These are phyloP conservation scores for Cymbopogon citratus DNA, from an alignment of 176 grass and related monocot species.

Conservation along the genomic window DNA sequence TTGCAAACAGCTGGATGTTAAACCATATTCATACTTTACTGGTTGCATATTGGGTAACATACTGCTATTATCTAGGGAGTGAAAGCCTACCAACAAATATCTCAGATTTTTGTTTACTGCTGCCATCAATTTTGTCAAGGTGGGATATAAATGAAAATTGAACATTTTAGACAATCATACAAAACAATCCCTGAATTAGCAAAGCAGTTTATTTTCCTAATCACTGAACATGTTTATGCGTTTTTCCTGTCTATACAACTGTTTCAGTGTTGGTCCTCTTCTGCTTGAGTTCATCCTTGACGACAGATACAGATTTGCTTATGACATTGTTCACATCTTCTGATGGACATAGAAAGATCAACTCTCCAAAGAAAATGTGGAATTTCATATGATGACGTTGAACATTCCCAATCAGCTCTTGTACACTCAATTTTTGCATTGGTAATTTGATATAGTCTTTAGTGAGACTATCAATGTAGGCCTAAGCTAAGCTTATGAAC, in stretches of 20 bases:
- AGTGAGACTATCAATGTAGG: neutral
- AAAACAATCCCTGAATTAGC: neutral
- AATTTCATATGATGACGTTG: neutral
- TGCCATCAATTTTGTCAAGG: neutral
- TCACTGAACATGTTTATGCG: neutral
- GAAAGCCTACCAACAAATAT: neutral
- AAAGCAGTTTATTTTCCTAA: neutral
- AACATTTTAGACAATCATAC: neutral
- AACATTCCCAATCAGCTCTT: neutral
- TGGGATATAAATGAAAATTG: neutral
- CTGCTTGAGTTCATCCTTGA: constrained; percentile 49
- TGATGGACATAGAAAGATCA: constrained; percentile 36
- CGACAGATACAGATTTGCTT: constrained; percentile 72
- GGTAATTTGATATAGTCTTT: neutral
- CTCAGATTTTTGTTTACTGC: neutral
- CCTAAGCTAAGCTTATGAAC: neutral
- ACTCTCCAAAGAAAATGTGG: neutral
- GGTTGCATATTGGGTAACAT: neutral
- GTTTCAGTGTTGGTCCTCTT: neutral
- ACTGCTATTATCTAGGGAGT: neutral
- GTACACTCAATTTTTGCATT: constrained; percentile 15
- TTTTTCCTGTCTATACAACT: neutral
- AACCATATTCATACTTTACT: neutral
- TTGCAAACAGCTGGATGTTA: neutral
- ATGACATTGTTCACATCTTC: constrained; percentile 87